These are phyloP conservation scores for Plasmopara viticola DNA, from an alignment of 352 stramenopile species.

Conservation along the genomic window DNA sequence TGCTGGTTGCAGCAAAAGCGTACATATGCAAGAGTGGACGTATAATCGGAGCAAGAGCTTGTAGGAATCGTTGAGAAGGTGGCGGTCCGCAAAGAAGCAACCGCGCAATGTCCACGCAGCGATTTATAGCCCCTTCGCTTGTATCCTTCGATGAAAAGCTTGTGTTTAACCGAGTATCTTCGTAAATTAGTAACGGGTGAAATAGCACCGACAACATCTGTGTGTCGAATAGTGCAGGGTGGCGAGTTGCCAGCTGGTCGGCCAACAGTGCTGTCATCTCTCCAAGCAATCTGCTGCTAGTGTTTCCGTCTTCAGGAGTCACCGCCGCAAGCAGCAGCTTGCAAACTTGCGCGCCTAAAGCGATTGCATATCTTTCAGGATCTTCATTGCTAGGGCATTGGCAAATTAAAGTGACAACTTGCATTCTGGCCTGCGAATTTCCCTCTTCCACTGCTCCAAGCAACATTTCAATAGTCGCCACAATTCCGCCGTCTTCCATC, in stretches of 20 bases:
- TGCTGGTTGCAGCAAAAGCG: conserved; percentile 57
- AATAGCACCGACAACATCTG: conserved; percentile 55
- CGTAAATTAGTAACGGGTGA: conserved; percentile 55
- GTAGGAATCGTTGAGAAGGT: conserved; percentile 45
- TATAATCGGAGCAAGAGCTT: conserved; percentile 38
- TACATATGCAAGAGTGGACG: conserved; percentile 69
- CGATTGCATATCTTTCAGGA: conserved; percentile 33
- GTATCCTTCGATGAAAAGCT: conserved; percentile 2
- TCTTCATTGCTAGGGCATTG: conserved; percentile 48
- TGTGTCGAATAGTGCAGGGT: conserved; percentile 38
- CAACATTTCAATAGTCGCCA: conserved; percentile 79
- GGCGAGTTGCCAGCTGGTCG: conserved; percentile 44
- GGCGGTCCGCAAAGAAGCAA: conserved; percentile 66
- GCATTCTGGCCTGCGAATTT: conserved; percentile 79
- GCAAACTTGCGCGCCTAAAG: conserved; percentile 50
- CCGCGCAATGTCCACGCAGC: conserved; percentile 44
- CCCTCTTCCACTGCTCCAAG: conserved; percentile 68
- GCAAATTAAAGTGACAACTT: conserved; percentile 73
- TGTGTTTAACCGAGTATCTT: conserved; percentile 23
- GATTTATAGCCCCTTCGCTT: conserved; percentile 43
- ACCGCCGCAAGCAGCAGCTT: conserved; percentile 40
- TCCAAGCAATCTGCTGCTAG: conserved; percentile 58
- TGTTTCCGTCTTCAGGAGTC: conserved; percentile 30
- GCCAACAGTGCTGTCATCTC: conserved; percentile 65
- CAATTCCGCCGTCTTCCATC: conserved; percentile 66